These are phyloP conservation scores for Acanthochlamys bracteata DNA, from an alignment of 106 monocot genomes.

Conservation along the genomic window DNA sequence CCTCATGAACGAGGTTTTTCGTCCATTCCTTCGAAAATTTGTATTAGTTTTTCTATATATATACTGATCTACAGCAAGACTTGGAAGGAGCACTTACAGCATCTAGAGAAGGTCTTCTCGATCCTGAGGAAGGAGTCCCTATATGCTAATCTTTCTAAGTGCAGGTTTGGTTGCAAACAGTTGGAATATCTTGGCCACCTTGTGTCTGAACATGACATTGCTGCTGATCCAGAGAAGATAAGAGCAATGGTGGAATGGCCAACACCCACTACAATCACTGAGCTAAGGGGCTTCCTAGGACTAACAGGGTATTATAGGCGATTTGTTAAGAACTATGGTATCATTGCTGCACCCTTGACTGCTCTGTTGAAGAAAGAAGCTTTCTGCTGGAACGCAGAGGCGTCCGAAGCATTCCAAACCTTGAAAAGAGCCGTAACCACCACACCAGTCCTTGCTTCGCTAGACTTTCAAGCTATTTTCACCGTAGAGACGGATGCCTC, in stretches of 20 bases:
- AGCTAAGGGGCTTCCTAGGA: neutral
- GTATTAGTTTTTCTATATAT: too few relatives aligned
- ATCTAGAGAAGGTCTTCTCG: too few relatives aligned
- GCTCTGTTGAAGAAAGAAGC: neutral
- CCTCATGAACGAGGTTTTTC: too few relatives aligned
- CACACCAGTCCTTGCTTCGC: neutral
- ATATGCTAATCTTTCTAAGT: too few relatives aligned
- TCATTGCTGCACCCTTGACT: neutral
- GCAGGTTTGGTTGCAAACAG: too few relatives aligned
- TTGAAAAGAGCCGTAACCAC: neutral
- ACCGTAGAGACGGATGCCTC: slow-evolving; percentile 8
- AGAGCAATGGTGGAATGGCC: neutral
- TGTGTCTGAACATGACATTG: too few relatives aligned
- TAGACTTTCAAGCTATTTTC: neutral
- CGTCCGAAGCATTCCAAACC: neutral
- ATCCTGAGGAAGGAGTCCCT: too few relatives aligned
- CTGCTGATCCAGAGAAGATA: neutral
- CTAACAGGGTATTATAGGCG: neutral
- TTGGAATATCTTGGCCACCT: too few relatives aligned
- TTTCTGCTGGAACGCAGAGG: neutral
- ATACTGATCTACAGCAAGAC: too few relatives aligned
- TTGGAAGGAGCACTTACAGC: too few relatives aligned
- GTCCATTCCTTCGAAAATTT: too few relatives aligned
- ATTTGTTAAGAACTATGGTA: neutral
- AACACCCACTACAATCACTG: neutral